A percentile compares a stretch with the other conserved stretches of the same genome.
These are phyloP conservation scores for Zanthoxylum bungeanum DNA, from an alignment of 345 rosid species.

Conservation along the genomic window DNA sequence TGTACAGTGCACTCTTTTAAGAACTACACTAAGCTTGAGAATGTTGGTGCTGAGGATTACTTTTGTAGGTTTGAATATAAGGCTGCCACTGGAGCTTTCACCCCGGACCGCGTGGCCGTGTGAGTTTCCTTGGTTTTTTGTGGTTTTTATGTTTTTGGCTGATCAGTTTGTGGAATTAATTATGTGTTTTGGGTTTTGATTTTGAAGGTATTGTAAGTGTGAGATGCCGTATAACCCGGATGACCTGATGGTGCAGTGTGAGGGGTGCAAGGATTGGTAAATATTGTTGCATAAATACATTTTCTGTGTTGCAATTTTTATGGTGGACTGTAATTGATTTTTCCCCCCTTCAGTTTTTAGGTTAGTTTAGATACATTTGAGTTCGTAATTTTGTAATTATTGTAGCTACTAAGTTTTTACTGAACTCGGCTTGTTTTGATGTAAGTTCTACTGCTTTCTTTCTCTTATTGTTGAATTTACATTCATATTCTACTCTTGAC, in stretches of 20 bases:
- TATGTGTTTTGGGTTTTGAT: constrained; percentile 10
- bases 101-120: constrained; percentile 89
- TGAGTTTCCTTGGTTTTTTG: constrained; percentile 30
- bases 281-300: not conserved
- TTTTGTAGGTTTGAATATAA: constrained; percentile 80
- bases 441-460: not conserved
- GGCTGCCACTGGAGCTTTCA: constrained; percentile 77
- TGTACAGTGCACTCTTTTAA: constrained; percentile 81
- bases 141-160: not conserved
- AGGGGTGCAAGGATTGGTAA: constrained; percentile 91
- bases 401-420: constrained; percentile 3
- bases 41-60: constrained; percentile 83
- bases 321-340: not conserved
- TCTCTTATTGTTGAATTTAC: not conserved
- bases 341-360: not conserved
- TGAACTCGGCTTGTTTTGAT: not conserved
- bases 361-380: not conserved
- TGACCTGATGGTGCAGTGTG: constrained; percentile 87
- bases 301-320: constrained; percentile 1
- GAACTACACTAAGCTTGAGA: constrained; percentile 77
- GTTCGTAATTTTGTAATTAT: constrained; percentile 6
- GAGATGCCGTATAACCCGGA: constrained; percentile 93
- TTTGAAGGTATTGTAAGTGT: constrained; percentile 78
- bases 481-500: not conserved
- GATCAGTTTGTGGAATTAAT: not conserved